Base-by-base conservation (phyloP, 441 rosid genomes). In the Adansonia madagascariensis region DNA sequence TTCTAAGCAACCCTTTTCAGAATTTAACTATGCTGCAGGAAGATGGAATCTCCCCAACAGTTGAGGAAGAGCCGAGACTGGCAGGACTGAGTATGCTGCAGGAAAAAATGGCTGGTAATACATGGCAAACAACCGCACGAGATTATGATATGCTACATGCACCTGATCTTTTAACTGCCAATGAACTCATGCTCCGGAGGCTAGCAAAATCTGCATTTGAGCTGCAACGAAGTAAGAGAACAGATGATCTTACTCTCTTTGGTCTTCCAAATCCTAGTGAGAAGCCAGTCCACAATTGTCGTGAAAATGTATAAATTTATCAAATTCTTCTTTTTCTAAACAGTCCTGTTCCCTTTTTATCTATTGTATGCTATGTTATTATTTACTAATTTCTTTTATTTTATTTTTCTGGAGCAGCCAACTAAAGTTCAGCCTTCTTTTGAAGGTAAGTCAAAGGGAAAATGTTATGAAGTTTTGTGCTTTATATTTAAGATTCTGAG, bases 151-250 rank as follows among this genome's bases (percentile, higher is more conserved):
- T 62, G 70, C 27, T 57, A 27, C 75, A 66, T 69, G 57, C 81
- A 31, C 75, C 84, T 67, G 73, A 78, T 47, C 24, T 60, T 41
- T 22, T 72, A 61, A 61, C 79, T 60, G 82, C 69, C 73, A 86
- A 87, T 71, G 84, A 83, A 67, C 75, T 84, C 60, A 12, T 71
- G 66, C 86, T 83, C 73, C 82, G 74, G 74, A 77, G 73, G 62
- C 76, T 84, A 43, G 85, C 88, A 74, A 81, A 77, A 84, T 84
- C 90, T 47, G 78, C 77, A 22, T 83, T 88, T 31, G 79, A 82
- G 71, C 66, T n/a, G 64, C 85, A 78, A 67, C 71, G 68, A 73
- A 59, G 71, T 44, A 82, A 81, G 49, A 71, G 31, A 39, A 49
- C 44, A 47, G 73, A 64, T 39, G 82, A 82, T 82, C 77, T 66